Base-by-base conservation (phyloP, 75 land plant genomes). In the Chamaecyparis obtusa region DNA sequence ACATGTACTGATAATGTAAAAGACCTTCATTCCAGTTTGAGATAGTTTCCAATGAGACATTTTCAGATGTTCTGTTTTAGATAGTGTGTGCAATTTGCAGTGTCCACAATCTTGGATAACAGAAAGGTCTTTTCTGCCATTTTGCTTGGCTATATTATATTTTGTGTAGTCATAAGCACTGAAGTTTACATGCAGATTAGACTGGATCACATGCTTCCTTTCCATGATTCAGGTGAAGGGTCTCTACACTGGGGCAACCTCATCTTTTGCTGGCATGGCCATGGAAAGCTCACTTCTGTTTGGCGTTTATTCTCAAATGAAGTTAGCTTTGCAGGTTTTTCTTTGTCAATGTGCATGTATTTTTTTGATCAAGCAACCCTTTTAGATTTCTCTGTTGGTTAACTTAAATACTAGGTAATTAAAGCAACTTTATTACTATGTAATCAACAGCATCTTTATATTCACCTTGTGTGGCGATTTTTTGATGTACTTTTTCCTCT, bases 241-340 rank as follows among this genome's bases (percentile, higher is more conserved):
- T 78, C 94, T 98, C 48, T 98, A 98, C 87, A 93, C 88, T 81
- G 99, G 99, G 33, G 99, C 99, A 85, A 96, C 97, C 76, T 90
- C 99, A 80, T 95, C 99, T 37, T 98, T 98, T 87, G 87, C 94
- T 86, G 99, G 99, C 46, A 88, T 96, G 90, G 94, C 99, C 24
- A 85, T 96, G 80, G 99, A 98, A 87, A 96, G 99, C 86, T 96
- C 99, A 37, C 88, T 98, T 67, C 88, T 96, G 54, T 98, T 98
- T 90, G 99, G 99, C 27, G 85, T 94, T 24, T 98, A 98, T 90
- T 94, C 99, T 27, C 99, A 94, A 85, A 91, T 89, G 46, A 98
- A 94, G 87, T 88, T 90, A 46, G 64, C 87, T n/a, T 89, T 98
- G 77, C 97, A 98, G 99, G 99, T 98, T 84, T 44, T 36, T 84